These are phyloP conservation scores for Apiotrichum gamsii DNA, from an alignment of 1,284 basidiomycete species.

Conservation along the genomic window DNA sequence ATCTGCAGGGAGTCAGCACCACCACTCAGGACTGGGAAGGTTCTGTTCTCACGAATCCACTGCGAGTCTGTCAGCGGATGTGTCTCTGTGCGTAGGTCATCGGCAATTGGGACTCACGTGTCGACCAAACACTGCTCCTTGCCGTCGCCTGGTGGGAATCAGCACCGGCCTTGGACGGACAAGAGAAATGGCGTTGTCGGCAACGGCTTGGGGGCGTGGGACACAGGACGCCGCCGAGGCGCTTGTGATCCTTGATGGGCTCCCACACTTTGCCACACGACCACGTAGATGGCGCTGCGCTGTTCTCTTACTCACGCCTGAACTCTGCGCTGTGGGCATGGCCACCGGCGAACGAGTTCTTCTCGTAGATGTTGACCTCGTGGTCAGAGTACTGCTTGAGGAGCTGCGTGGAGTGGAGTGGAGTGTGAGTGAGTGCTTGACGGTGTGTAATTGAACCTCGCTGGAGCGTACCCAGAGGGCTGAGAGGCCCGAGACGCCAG, in stretches of 20 bases:
- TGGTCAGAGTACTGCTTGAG: slow-evolving; percentile 73
- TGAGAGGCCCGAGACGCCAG: slow-evolving; percentile 68
- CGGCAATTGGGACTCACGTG: slow-evolving; percentile 50
- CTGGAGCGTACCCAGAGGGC: slow-evolving; percentile 61
- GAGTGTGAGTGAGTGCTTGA: too few species aligned
- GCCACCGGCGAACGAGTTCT: slow-evolving; percentile 62
- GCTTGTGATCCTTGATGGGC: too few species aligned
- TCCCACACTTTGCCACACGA: too few species aligned
- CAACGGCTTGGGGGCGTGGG: too few species aligned
- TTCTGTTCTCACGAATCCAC: slow-evolving; percentile 7
- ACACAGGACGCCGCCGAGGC: too few species aligned
- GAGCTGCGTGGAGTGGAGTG: slow-evolving; percentile 42
- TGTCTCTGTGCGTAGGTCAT: neutral
- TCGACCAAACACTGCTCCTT: slow-evolving; percentile 58
- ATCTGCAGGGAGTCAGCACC: slow-evolving; percentile 50
- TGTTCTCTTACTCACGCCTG: slow-evolving; percentile 34
- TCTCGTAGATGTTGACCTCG: slow-evolving; percentile 72
- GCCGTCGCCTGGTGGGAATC: slow-evolving; percentile 38
- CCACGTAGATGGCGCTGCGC: neutral
- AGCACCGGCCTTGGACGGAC: neutral
- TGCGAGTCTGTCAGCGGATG: neutral
- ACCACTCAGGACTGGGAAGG: neutral
- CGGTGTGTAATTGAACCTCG: too few species aligned
- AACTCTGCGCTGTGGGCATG: slow-evolving; percentile 72
- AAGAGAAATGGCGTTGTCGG: too few species aligned